A percentile compares a stretch with the other conserved stretches of the same genome.
Conservation (phyloP, 257 asterid genomes). For the Rauvolfia tetraphylla region DNA sequence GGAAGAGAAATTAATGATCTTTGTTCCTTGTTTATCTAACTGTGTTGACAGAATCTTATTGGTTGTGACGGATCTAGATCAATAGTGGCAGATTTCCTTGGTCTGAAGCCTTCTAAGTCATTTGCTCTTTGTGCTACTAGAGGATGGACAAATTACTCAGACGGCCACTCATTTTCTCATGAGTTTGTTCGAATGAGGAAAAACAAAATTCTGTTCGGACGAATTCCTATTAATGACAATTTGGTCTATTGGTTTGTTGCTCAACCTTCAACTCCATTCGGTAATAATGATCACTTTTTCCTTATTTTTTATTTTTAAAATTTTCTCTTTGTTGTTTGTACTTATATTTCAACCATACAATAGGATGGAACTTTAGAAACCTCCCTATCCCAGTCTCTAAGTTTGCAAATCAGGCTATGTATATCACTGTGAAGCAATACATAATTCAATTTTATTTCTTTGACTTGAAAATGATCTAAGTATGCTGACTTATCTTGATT, state of each 20-base stretch:
- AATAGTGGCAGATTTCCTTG: slow-evolving; percentile 29
- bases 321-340: not conserved
- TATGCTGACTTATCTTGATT: not conserved
- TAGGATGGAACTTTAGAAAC: not conserved
- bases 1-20: not conserved
- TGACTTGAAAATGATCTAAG: not conserved
- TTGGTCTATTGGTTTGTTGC: slow-evolving; percentile 34
- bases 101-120: slow-evolving; percentile 22
- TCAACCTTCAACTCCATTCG: slow-evolving; percentile 17
- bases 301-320: not conserved
- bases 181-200: slow-evolving; percentile 25
- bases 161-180: slow-evolving; percentile 24
- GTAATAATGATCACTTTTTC: slow-evolving; percentile 5
- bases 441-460: not conserved
- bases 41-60: slow-evolving; percentile 26
- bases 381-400: too few species aligned
- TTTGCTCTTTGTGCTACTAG: slow-evolving; percentile 21
- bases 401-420: not conserved
- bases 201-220: slow-evolving; percentile 23
- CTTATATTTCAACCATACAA: not conserved
- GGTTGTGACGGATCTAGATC: slow-evolving; percentile 46
- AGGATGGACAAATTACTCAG: slow-evolving; percentile 34
- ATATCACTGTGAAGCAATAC: not conserved
- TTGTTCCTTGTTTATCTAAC: not conserved
- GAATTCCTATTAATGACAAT: slow-evolving; percentile 28